Evolutionary conservation across 2,329 filamentous ascomycete genomes (phyloP).

Genomic region (Botrytis pseudocinerea): DNA sequence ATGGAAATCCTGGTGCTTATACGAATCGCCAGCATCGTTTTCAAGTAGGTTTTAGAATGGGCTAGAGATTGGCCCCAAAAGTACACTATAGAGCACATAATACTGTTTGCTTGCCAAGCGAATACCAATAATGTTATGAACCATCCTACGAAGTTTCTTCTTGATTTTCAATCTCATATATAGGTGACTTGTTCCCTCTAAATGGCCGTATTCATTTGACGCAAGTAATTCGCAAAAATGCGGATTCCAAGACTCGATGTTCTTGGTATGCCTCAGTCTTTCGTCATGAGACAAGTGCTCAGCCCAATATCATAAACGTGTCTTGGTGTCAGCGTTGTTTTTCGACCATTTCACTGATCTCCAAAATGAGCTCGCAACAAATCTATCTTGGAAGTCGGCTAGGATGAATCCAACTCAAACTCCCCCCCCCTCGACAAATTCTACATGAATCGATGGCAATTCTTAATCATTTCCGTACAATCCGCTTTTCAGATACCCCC

Average conservation of each 20-base stretch:
- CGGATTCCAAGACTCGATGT: background rate
- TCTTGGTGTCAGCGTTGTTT: background rate
- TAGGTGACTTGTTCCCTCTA: background rate
- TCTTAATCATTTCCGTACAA: background rate
- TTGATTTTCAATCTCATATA: background rate
- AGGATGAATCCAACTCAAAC: background rate
- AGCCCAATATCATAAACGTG: background rate
- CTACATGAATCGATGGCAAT: background rate
- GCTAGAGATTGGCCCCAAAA: background rate
- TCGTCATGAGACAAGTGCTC: background rate
- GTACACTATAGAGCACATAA: background rate
- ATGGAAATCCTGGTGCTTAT: too few species aligned
- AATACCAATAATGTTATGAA: slow-evolving; percentile 9
- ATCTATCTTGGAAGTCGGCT: background rate
- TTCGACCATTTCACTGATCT: background rate
- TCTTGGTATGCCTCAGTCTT: background rate
- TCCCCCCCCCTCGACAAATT: background rate
- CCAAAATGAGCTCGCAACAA: background rate
- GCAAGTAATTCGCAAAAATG: background rate
- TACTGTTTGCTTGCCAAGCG: background rate
- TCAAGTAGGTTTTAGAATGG: background rate
- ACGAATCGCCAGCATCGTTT: background rate
- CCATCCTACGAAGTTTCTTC: background rate
- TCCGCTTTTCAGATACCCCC: background rate
- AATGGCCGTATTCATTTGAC: background rate